Percentiles rank a stretch among this genome's conserved stretches.
Evolutionary conservation across 148 eudicot species (phyloP).

Genomic region (Hydrangea macrophylla): DNA sequence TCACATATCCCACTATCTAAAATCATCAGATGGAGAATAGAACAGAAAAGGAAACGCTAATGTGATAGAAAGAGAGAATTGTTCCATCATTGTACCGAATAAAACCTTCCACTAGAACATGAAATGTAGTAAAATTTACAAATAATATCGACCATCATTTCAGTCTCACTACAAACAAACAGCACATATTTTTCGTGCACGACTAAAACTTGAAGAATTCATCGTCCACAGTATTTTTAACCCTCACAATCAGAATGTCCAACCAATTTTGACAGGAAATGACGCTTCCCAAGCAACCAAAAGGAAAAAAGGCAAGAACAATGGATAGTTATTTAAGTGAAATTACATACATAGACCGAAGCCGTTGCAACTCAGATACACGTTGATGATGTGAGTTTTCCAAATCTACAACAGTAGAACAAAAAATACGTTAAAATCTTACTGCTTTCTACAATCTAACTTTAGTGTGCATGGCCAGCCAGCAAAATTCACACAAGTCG

Average conservation of each 20-base stretch:
- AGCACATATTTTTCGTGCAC: not conserved
- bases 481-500: not conserved
- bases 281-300: too few relatives aligned
- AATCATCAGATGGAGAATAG: not conserved
- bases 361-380: conserved; percentile 92
- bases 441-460: not conserved
- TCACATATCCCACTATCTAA: not conserved
- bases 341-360: conserved; percentile 85
- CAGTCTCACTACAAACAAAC: not conserved
- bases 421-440: conserved; percentile 9
- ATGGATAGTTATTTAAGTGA: conserved; percentile 9
- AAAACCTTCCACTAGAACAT: too few relatives aligned
- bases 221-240: conserved; percentile 1
- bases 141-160: not conserved
- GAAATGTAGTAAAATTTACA: too few relatives aligned
- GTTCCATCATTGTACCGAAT: not conserved
- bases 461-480: not conserved
- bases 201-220: not conserved
- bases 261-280: not conserved
- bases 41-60: not conserved
- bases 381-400: conserved; percentile 80
- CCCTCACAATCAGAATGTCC: not conserved
- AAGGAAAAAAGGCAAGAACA: not conserved
- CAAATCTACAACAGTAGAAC: conserved; percentile 30
- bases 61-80: not conserved